These are phyloP conservation scores for Ulvella scutata DNA, from an alignment of 139 green algal genomes.

Conservation along the genomic window DNA sequence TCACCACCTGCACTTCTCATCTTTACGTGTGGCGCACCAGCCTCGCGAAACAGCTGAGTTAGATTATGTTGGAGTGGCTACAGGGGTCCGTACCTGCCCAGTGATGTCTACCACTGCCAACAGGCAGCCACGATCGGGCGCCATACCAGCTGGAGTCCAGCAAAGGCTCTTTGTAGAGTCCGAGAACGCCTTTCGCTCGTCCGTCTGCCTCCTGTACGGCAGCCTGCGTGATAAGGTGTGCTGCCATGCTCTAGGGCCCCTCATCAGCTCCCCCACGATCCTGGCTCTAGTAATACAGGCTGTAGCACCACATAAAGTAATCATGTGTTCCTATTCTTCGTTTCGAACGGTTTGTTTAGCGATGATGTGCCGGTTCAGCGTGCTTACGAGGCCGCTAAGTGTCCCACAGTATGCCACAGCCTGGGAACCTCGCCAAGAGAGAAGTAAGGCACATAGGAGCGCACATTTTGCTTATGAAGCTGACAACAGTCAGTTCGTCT, in stretches of 20 bases:
- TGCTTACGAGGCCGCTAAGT: neutral
- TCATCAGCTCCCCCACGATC: no score
- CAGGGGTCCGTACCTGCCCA: neutral
- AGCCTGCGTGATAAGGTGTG: neutral
- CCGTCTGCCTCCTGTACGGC: neutral
- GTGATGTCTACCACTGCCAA: neutral
- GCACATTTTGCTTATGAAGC: neutral
- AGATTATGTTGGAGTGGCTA: neutral
- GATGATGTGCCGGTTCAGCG: neutral
- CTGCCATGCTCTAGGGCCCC: no score
- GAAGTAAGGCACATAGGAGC: neutral
- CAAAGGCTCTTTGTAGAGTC: neutral
- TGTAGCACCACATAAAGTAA: no score
- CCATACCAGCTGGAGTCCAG: neutral
- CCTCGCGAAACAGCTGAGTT: neutral
- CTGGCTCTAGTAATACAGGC: no score
- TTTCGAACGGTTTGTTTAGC: neutral
- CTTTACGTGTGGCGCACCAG: neutral
- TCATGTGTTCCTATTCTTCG: no score
- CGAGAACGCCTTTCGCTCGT: neutral
- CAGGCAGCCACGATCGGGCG: neutral
- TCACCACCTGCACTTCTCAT: neutral
- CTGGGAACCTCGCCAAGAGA: neutral
- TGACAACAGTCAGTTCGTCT: neutral
- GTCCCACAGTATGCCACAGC: neutral